Evolutionary conservation across 1,284 basidiomycete species (phyloP).

Genomic region (Volvariella surrecta): DNA sequence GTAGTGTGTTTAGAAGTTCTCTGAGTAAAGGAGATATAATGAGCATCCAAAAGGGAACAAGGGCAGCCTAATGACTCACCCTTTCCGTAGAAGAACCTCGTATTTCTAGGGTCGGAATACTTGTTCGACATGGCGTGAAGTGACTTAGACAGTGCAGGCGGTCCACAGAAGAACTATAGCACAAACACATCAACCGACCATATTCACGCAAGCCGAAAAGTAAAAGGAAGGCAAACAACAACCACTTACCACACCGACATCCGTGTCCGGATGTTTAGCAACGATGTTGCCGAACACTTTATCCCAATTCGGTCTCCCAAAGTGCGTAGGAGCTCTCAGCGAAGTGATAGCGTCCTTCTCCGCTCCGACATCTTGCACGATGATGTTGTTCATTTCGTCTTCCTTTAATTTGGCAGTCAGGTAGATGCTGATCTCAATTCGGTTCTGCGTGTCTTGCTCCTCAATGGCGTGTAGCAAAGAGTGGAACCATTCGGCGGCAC

Average conservation of each 20-base stretch:
- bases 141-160: conserved; percentile 55
- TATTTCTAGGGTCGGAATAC: conserved; percentile 74
- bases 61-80: conserved; percentile 29
- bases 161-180: conserved; percentile 73
- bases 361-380: conserved; percentile 82
- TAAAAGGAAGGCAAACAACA: background rate
- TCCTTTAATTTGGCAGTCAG: conserved; percentile 83
- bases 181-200: background rate
- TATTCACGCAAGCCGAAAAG: conserved; percentile 3
- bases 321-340: conserved; percentile 85
- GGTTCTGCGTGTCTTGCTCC: conserved; percentile 75
- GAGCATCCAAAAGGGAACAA: background rate
- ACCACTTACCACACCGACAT: conserved; percentile 67
- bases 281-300: conserved; percentile 68
- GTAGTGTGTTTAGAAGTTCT: conserved; percentile 21
- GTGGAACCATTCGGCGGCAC: conserved; percentile 87
- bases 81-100: conserved; percentile 86
- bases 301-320: conserved; percentile 90
- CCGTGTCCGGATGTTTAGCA: conserved; percentile 76
- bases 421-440: conserved; percentile 89
- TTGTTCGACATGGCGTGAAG: conserved; percentile 78
- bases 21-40: conserved; percentile 10
- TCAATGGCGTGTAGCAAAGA: conserved; percentile 87
- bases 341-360: conserved; percentile 84
- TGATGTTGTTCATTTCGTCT: conserved; percentile 85